Evolutionary conservation across 2,329 filamentous ascomycete species (phyloP).

Genomic region (Aspergillus sp.): DNA sequence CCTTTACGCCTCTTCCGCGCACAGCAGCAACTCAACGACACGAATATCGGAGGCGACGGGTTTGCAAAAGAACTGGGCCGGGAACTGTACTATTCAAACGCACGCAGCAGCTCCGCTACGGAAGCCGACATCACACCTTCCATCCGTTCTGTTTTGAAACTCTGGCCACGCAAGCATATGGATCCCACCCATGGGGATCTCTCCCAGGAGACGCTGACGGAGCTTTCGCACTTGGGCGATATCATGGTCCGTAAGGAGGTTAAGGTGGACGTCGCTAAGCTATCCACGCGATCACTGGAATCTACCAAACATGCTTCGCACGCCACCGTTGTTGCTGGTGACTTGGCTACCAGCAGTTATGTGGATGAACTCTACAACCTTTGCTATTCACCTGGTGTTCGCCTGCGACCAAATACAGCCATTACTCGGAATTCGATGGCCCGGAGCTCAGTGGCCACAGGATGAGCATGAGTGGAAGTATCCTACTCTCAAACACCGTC

Average conservation of each 20-base stretch:
- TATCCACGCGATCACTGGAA: conserved; percentile 25
- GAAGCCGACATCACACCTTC: conserved; percentile 28
- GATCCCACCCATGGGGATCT: not conserved
- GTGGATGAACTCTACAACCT: conserved; percentile 51
- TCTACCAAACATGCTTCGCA: conserved; percentile 25
- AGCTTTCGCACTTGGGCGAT: conserved; percentile 48
- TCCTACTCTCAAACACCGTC: not conserved
- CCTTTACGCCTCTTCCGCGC: conserved; percentile 67
- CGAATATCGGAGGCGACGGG: conserved; percentile 56
- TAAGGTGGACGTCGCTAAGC: conserved; percentile 52
- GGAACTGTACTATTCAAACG: conserved; percentile 56
- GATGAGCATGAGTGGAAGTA: not conserved
- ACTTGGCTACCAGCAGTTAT: conserved; percentile 41
- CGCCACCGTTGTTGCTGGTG: conserved; percentile 30
- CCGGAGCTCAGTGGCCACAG: not conserved
- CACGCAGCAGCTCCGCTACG: conserved; percentile 27
- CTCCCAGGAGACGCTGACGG: conserved; percentile 26
- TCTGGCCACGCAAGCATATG: conserved; percentile 26
- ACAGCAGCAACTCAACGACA: conserved; percentile 64
- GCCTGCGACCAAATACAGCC: conserved; percentile 27
- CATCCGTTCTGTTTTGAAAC: conserved; percentile 21
- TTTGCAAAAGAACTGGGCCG: conserved; percentile 64
- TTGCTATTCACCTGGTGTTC: conserved; percentile 34
- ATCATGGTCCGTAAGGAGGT: conserved; percentile 67
- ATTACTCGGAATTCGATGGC: conserved; percentile 14